Base-by-base conservation (phyloP, 2,329 filamentous ascomycete species). In the Sclerotinia borealis region DNA sequence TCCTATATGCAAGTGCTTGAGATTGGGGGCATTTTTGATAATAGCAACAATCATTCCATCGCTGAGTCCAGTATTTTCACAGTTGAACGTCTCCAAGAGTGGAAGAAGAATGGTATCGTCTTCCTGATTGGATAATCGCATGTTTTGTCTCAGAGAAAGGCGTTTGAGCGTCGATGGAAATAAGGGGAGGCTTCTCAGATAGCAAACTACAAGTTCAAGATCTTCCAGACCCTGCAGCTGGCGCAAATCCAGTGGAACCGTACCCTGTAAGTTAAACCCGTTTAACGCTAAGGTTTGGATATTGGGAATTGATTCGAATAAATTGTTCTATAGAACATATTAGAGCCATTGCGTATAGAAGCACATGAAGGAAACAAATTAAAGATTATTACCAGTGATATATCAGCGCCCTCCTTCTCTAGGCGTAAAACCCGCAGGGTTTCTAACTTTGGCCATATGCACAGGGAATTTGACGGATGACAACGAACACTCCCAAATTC, bases 141-240 rank as follows among this genome's bases (percentile, higher is more conserved):
- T 10, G 34, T 70, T 72, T 1, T 67, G 41, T 17, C 54, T 64
- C 1, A 75, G 17, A 25, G 61, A 61, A n/a, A 75, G 68, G 15
- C 69, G 64, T 56, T 65, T 70, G 17, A 75, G 49, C 11, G 67
- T 71, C 9, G 59, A 27, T n/a, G 72, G 72, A 27, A 74, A 61
- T 31, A 56, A 56, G 15, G 72, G 73, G 10, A 71, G 34, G 6
- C 19, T 17, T 13, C 2, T 34, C 27, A 72, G 37, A 27, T 55
- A 10, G 3, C 63, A 66, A 43, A 70, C 60, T 29, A 25, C 66
- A 5, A 74, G 63, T 49, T 72, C 65, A 13, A 75, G 65, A n/a
- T 64, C n/a, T 27, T 54, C 6, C 11, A 61, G 27, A 34, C 37
- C 6, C 31, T 34, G 49, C 2, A 61, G 37, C n/a, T 36, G 27